Evolutionary conservation across 305 asterid genomes (phyloP).

Genomic region (Fraxinus velutina): DNA sequence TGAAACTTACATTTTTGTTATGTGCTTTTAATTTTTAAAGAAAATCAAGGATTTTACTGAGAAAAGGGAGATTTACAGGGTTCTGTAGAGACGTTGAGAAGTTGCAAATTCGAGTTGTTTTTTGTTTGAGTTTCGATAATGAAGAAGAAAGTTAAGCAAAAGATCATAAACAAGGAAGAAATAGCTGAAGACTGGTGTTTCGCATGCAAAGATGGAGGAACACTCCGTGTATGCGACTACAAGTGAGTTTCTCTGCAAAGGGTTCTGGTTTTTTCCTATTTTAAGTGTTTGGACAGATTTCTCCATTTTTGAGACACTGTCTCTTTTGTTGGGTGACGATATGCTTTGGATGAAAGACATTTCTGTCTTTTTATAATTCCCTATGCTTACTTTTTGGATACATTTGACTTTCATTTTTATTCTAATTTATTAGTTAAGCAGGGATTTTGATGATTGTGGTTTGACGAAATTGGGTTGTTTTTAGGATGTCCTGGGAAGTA

Average conservation of each 20-base stretch:
- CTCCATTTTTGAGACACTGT: too few relatives aligned
- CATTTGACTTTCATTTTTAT: background rate
- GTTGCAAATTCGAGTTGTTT: background rate
- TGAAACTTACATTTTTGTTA: background rate
- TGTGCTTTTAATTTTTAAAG: background rate
- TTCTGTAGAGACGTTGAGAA: background rate
- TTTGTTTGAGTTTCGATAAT: slow-evolving; percentile 11
- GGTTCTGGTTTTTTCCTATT: background rate
- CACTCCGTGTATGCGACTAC: slow-evolving; percentile 46
- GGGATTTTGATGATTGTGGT: background rate
- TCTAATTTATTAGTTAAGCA: background rate
- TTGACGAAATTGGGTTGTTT: background rate
- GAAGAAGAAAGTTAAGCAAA: slow-evolving; percentile 27
- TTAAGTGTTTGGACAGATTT: too few relatives aligned
- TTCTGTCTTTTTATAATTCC: background rate
- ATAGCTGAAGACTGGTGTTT: slow-evolving; percentile 53
- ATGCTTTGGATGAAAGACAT: background rate
- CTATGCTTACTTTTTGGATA: background rate
- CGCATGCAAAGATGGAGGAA: slow-evolving; percentile 57
- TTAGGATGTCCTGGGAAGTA: background rate
- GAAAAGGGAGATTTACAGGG: background rate
- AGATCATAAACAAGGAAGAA: slow-evolving; percentile 29
- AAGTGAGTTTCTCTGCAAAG: slow-evolving; percentile 28
- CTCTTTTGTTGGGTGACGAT: slow-evolving; percentile 1
- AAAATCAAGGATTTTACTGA: slow-evolving; percentile 1